phyloP scores from a whole-genome alignment of 805 yeast species.

The Schwanniomyces yamadae region DNA sequence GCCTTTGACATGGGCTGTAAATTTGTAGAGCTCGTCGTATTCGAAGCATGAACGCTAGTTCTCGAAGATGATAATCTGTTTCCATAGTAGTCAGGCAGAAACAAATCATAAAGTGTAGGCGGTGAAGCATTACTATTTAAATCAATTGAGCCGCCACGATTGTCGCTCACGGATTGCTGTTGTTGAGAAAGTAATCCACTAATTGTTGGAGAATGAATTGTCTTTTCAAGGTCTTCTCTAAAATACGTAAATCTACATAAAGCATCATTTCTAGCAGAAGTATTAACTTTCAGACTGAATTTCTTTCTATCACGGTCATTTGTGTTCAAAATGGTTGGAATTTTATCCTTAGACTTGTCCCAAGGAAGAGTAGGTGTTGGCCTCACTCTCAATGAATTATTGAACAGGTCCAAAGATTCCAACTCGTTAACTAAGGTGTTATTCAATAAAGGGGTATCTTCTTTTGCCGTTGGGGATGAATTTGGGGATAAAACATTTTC shows the following conservation, averaged over 20 bases:
- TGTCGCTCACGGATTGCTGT: constrained; percentile 6
- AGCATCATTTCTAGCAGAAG: too few relatives aligned
- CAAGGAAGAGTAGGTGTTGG: constrained; percentile 78
- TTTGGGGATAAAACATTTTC: background rate
- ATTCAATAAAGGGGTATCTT: constrained; percentile 29
- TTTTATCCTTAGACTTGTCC: constrained; percentile 41
- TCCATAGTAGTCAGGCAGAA: constrained; percentile 23
- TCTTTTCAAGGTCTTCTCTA: constrained; percentile 84
- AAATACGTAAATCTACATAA: constrained; percentile 82
- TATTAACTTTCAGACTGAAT: constrained; percentile 15
- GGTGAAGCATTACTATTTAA: constrained; percentile 5
- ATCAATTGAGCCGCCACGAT: constrained; percentile 1
- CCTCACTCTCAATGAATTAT: constrained; percentile 53
- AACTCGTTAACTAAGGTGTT: constrained; percentile 33
- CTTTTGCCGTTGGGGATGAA: constrained; percentile 17
- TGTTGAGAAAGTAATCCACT: constrained; percentile 58
- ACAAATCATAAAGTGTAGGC: constrained; percentile 20
- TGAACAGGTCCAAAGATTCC: constrained; percentile 38
- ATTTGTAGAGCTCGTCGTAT: background rate
- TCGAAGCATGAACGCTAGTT: background rate
- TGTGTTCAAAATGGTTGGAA: constrained; percentile 28
- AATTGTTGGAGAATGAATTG: constrained; percentile 85
- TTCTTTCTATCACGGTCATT: constrained; percentile 8
- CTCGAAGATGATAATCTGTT: constrained; percentile 6
- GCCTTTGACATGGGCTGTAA: background rate